These are phyloP conservation scores for Lyophyllum atratum DNA, from an alignment of 768 basidiomycete species.

Conservation along the genomic window DNA sequence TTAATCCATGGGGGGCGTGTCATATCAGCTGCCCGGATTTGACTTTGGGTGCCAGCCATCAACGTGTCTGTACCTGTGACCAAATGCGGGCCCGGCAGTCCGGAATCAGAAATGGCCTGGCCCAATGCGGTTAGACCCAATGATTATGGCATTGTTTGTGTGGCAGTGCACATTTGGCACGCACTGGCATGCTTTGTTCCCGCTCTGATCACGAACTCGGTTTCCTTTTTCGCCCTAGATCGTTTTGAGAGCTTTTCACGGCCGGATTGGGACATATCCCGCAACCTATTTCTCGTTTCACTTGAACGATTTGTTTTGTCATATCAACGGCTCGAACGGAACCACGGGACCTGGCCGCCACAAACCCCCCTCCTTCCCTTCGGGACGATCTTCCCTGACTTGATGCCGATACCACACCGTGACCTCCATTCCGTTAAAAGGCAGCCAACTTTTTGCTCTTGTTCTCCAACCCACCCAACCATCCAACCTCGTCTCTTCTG, in stretches of 20 bases:
- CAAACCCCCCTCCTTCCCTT: constrained; percentile 25
- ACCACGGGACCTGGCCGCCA: constrained; percentile 36
- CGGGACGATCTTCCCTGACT: constrained; percentile 26
- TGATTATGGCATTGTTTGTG: constrained; percentile 1
- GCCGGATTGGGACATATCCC: constrained; percentile 18
- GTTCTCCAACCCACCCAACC: constrained; percentile 20
- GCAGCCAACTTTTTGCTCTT: constrained; percentile 20
- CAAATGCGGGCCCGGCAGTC: constrained; percentile 28
- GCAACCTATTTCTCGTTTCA: constrained; percentile 12
- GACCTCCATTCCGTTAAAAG: constrained; percentile 38
- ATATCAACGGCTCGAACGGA: constrained; percentile 40
- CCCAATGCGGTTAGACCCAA: constrained; percentile 7
- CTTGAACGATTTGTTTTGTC: constrained; percentile 23
- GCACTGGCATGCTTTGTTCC: constrained; percentile 12
- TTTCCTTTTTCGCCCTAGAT: constrained; percentile 16
- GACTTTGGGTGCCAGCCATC: constrained; percentile 7
- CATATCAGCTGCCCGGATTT: constrained; percentile 10
- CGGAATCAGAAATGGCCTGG: constrained; percentile 21
- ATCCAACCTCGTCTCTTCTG: constrained; percentile 13
- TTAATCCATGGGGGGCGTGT: background rate
- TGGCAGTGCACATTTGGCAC: constrained; percentile 9
- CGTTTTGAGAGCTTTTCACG: background rate
- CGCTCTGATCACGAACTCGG: constrained; percentile 12
- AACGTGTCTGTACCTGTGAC: constrained; percentile 16
- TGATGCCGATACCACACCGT: constrained; percentile 27